Evolutionary conservation across 2,329 filamentous ascomycete species (phyloP).

Genomic region (Xylariales sp.): DNA sequence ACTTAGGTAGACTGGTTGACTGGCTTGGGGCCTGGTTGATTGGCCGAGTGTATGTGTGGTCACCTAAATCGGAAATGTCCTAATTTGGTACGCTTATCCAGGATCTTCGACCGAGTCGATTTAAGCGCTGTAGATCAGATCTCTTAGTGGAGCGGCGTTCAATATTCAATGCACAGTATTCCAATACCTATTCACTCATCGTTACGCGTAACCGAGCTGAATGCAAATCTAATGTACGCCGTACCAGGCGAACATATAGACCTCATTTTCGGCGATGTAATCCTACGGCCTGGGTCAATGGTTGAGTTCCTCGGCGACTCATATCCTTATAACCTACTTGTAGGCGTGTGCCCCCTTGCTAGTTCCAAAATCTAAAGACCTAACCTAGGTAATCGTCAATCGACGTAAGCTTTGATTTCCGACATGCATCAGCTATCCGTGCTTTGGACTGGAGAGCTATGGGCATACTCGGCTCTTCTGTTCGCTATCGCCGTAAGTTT

Average conservation of each 20-base stretch:
- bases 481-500: conserved; percentile 5
- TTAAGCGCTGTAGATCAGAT: no score
- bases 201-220: neutral
- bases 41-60: no score
- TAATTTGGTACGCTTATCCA: no score
- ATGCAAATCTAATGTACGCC: neutral
- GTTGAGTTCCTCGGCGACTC: neutral
- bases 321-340: conserved; percentile 6
- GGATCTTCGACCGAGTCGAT: no score
- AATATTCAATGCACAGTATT: no score
- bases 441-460: conserved; percentile 5
- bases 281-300: neutral
- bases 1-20: no score
- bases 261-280: neutral
- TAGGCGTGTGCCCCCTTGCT: neutral
- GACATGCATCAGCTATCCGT: neutral
- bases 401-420: neutral
- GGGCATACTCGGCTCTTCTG: conserved; percentile 10
- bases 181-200: no score
- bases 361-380: neutral
- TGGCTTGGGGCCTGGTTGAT: no score
- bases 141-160: no score
- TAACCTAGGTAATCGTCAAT: neutral
- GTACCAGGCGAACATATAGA: neutral
- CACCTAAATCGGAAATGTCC: no score